Conservation (phyloP, 164 flowering plant genomes). For the Chimonanthus praecox region DNA sequence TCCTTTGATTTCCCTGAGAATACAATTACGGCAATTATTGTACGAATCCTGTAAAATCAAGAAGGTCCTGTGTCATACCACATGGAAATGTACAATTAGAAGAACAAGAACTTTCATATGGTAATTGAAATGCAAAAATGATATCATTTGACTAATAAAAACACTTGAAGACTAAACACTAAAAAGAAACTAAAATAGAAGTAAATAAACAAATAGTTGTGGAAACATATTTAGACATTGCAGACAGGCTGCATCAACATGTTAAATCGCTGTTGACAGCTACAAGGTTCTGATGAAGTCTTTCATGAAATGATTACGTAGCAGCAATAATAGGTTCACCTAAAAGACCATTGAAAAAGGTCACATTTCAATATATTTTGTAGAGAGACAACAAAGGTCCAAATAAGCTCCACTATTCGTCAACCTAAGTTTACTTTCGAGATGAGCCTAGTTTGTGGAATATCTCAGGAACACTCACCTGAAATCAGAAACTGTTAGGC, state of each 20-base stretch:
- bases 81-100: not conserved
- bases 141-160: not conserved
- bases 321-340: not conserved
- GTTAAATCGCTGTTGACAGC: not conserved
- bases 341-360: not conserved
- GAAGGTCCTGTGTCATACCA: conserved; percentile 12
- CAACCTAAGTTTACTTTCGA: not conserved
- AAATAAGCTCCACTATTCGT: not conserved
- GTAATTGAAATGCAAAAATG: not conserved
- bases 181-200: not conserved
- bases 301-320: not conserved
- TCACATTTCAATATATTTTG: not conserved
- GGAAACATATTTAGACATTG: not conserved
- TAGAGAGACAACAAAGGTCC: not conserved
- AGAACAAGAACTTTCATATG: not conserved
- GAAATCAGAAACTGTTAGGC: too few relatives aligned
- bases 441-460: not conserved
- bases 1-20: conserved; percentile 61
- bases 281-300: not conserved
- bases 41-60: conserved; percentile 48
- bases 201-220: not conserved
- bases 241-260: not conserved
- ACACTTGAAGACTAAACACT: too few relatives aligned
- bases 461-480: too few relatives aligned
- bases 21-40: conserved; percentile 33